Percentiles rank a stretch among this genome's conserved stretches.
Evolutionary conservation across 208 protist genomes (phyloP).

Genomic region (Naegleria lovaniensis): DNA sequence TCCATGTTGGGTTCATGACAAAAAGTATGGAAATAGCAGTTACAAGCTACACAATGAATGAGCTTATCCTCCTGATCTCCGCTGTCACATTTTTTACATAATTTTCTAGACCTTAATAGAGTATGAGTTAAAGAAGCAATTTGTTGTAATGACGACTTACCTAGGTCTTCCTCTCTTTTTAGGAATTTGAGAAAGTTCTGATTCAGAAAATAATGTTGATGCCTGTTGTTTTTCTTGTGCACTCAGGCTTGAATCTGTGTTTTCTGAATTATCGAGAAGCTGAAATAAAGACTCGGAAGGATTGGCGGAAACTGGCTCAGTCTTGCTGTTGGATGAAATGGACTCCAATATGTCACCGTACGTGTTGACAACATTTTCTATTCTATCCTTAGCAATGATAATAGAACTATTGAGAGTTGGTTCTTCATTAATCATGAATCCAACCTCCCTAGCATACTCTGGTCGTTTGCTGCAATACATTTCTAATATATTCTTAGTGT

Average conservation of each 20-base stretch:
- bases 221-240: background rate
- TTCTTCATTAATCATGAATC: background rate
- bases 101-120: background rate
- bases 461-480: background rate
- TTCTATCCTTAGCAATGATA: background rate
- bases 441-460: background rate
- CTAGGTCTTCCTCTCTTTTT: background rate
- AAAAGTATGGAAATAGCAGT: background rate
- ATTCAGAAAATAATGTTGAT: background rate
- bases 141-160: too few relatives aligned
- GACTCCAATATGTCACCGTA: background rate
- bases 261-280: background rate
- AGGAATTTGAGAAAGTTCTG: background rate
- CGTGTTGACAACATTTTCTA: background rate
- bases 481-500: background rate
- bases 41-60: background rate
- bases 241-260: background rate
- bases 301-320: background rate
- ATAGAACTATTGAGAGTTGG: background rate
- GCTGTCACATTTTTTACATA: background rate
- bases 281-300: background rate
- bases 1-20: background rate
- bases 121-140: too few relatives aligned
- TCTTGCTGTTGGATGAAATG: background rate
- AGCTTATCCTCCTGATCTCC: background rate